Evolutionary conservation across 805 yeast genomes (phyloP), one percentile per base, ranked within the genome.

Genomic region (Pichia exigua): DNA sequence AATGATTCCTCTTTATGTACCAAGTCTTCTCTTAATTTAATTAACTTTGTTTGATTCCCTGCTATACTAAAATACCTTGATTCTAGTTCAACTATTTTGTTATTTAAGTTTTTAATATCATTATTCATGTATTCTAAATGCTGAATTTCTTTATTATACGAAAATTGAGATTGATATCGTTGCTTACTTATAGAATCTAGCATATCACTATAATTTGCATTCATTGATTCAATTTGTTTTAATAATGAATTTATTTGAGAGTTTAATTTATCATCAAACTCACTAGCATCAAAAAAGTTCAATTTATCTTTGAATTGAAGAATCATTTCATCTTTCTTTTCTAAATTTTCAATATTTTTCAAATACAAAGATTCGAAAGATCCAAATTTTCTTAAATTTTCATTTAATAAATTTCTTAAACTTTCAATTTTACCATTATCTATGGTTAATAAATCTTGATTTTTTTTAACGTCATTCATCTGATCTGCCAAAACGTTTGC

Each of bases 361-460:
- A 60, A 65, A 42, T 59, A 52, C 12, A 59, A 53, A 2, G 67
- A 77, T 48, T 71, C 70, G 44, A 83, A 65, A 46, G 78, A 74
- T 6, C 92, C 95, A 55, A 79, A 81, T 47, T 69, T 59, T 32
- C 79, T 67, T 1, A 77, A 74, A 10, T 73, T 62, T 1, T 60
- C 53, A 52, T 72, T 73, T 39, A 70, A 69, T 1, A 65, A 57
- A 1, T 54, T 52, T 55, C 81, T 70, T 2, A 61, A 39, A 0
- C n/a, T 10, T 2, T 27, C 30, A 22, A 69, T 42, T 5, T 51
- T 26, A 1, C 40, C 39, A 17, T 35, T 40, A 20, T 50, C 15
- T 2, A 39, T 42, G 4, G 61, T 59, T 4, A 73, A 57, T 2
- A 56, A 52, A 35, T 50, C 1, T 30, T 47, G 59, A 54, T 46